Conservation (phyloP, 495 filamentous ascomycete species). For the Daldinia bambusicola region DNA sequence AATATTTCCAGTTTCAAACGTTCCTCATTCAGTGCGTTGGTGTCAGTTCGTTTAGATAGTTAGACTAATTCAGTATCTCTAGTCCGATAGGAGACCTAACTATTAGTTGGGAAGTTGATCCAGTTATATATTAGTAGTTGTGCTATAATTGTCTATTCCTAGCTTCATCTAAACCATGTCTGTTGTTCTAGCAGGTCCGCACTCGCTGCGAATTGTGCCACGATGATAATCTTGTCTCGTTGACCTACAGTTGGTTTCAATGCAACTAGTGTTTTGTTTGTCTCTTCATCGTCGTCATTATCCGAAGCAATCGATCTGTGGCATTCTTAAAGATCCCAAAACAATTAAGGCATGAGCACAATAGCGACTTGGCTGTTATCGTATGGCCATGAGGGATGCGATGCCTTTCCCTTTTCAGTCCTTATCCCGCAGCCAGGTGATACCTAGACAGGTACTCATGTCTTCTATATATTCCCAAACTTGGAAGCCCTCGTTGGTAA, state of each 20-base stretch:
- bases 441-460: slow-evolving; percentile 21
- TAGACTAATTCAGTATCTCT: slow-evolving; percentile 1
- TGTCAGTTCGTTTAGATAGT: slow-evolving; percentile 28
- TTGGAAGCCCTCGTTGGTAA: slow-evolving; percentile 27
- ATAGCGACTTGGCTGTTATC: slow-evolving; percentile 37
- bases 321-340: slow-evolving; percentile 21
- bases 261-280: slow-evolving; percentile 7
- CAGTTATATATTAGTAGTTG: slow-evolving; percentile 12
- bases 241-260: slow-evolving; percentile 19
- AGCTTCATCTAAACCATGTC: slow-evolving; percentile 7
- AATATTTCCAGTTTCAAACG: slow-evolving; percentile 1
- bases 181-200: slow-evolving; percentile 8
- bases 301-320: slow-evolving; percentile 15
- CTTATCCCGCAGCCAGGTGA: slow-evolving; percentile 41
- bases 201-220: slow-evolving; percentile 26
- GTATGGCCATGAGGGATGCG: slow-evolving; percentile 39
- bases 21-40: not conserved
- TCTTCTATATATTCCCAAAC: slow-evolving; percentile 27
- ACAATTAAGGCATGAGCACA: slow-evolving; percentile 1
- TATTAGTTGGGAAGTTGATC: slow-evolving; percentile 3
- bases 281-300: slow-evolving; percentile 10
- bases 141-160: slow-evolving; percentile 11
- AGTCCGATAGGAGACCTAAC: not conserved
- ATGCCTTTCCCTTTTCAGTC: slow-evolving; percentile 41
- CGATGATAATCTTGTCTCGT: slow-evolving; percentile 28